Evolutionary conservation across 2,329 filamentous ascomycete genomes (phyloP), one percentile per base, ranked within the genome.

Genomic region (Alternaria sp.): DNA sequence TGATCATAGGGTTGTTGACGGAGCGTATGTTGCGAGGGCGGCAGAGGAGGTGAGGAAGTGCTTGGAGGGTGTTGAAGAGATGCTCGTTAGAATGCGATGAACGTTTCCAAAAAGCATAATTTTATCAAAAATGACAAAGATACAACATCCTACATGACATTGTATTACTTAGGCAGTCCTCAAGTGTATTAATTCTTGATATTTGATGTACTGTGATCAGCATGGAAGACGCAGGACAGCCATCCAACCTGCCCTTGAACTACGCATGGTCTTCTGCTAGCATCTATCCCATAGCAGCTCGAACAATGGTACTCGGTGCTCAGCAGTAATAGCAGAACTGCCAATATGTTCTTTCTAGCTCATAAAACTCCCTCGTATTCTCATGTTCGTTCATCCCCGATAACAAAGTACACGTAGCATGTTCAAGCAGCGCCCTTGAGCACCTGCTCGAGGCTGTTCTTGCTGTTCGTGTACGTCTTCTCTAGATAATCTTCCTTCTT

Each of bases 401-500:
- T 42, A 36, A 14, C 20, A 11, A 7, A n/a, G 8, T 51, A 30
- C 52, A 41, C 32, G 18, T 51, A 39, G 62, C 66, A 18, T 8
- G 9, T 54, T 66, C 41, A 66, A 34, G 54, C 59, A 16, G 70
- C 71, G 8, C 73, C 66, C 80, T 87, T 87, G 74, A 98, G 86
- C 76, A 98, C 94, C 79, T 93, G 91, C 77, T 97, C 91, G 69
- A 98, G 90, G 75, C 97, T 93, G 68, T 94, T 89, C 70, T 91
- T 89, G 80, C 93, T 97, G 75, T 98, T 99, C 83, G 96, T 93
- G 77, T 93, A 91, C 51, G 95, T 98, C 59, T 93, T 96, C 82
- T 98, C 94, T 44, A 98, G 85, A 75, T 97, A 98, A 70, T 94
- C 88, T 71, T 97, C 83, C 79, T 92, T 93, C 86, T 98, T 96